Base-by-base conservation (phyloP, 148 eudicot species). In the Amaranthus palmeri region DNA sequence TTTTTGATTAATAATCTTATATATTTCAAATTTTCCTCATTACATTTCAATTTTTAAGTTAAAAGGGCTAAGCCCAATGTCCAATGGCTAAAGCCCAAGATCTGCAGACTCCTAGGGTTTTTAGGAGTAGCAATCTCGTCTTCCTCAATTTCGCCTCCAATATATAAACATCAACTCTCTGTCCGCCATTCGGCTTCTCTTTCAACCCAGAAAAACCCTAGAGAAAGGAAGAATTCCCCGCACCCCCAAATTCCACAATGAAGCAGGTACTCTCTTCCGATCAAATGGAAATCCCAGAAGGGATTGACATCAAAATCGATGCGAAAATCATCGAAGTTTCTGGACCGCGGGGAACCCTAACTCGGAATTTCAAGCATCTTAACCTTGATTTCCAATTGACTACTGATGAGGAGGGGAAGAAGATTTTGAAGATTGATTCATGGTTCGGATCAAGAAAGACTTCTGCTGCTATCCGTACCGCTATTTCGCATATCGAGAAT, bases 241-340 rank as follows among this genome's bases (percentile, higher is more conserved):
- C 15, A 6, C 14, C 15, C 18, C 59, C 18, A 14, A 55, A 55
- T 14, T 5, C 18, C 4, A 73, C 77, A 55, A 88, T 88, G 92
- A 88, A 88, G 92, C 86, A 82, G 0, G 83, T 88, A 0, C 54
- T 84, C 0, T 79, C 92, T 0, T 86, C 92, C 1, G 89, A 88
- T 3, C 71, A 78, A 6, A 88, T 88, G 92, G 89, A 86, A 57
- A 84, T 88, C 79, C 92, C 92, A 0, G 89, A 84, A 1, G 92
- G 89, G 6, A 80, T 88, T 8, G 67, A 59, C 10, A 79, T 88
- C 74, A 88, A 71, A 3, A 80, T 88, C 2, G 66, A 86, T 8
- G 92, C 92, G 2, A 88, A 88, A 70, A 52, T 86, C 6, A 80
- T 88, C 74, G 77, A 67, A 18, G 92, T 88, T 5, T 74, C 69